A percentile compares a stretch with the other conserved stretches of the same genome.
Evolutionary conservation across 805 yeast genomes (phyloP).

Genomic region (Priceomyces castillae): DNA sequence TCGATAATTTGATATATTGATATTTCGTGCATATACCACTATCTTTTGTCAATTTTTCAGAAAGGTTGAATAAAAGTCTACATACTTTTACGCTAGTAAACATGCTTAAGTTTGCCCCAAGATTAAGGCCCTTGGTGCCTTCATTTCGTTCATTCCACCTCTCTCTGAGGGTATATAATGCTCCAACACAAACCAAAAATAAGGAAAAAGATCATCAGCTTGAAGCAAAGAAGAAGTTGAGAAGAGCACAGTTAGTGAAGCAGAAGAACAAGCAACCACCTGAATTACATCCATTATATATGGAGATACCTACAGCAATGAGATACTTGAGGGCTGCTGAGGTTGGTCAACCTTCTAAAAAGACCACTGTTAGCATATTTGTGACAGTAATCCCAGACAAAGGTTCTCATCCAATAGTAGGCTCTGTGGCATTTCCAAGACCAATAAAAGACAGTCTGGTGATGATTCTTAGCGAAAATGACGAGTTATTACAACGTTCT

Average conservation of each 20-base stretch:
- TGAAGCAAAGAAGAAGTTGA: constrained; percentile 22
- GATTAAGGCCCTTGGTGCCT: constrained; percentile 4
- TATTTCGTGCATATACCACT: constrained; percentile 2
- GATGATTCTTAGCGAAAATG: constrained; percentile 63
- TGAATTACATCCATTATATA: constrained; percentile 56
- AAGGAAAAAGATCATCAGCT: constrained; percentile 10
- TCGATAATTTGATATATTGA: background rate
- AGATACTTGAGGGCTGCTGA: constrained; percentile 84
- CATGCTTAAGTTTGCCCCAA: constrained; percentile 5
- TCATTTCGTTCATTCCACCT: constrained; percentile 5
- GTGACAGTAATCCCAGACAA: constrained; percentile 66
- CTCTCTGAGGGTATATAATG: constrained; percentile 4
- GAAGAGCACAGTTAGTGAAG: constrained; percentile 22
- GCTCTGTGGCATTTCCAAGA: constrained; percentile 68
- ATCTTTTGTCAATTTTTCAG: constrained; percentile 2
- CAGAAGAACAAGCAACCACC: constrained; percentile 36
- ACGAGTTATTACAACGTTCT: constrained; percentile 52
- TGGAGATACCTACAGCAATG: constrained; percentile 71
- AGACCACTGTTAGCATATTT: constrained; percentile 62
- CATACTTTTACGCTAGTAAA: background rate
- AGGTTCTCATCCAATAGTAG: constrained; percentile 74
- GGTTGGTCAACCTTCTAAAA: constrained; percentile 75
- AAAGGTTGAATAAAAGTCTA: background rate
- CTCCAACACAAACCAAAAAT: constrained; percentile 3
- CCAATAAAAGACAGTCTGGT: constrained; percentile 65